phyloP scores from a whole-genome alignment of 2,329 filamentous ascomycete species.

The Akanthomyces dipterigenus region DNA sequence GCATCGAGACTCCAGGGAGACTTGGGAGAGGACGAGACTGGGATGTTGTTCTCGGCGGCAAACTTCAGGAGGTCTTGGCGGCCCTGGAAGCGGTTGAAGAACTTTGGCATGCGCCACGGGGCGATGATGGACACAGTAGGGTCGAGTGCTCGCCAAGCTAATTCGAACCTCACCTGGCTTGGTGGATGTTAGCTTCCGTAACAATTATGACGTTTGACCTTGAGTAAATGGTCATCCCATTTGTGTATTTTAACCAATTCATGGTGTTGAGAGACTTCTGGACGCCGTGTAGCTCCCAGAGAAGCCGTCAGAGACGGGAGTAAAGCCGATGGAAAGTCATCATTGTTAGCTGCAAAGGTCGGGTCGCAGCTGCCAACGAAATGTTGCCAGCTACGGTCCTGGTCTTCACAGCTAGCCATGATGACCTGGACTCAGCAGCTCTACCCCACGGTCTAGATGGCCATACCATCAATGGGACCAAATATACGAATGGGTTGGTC shows the following conservation, averaged over 20 bases:
- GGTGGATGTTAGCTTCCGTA: neutral
- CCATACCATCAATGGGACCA: neutral
- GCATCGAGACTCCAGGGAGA: slow-evolving; percentile 56
- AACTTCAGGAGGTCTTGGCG: slow-evolving; percentile 68
- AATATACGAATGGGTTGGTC: neutral
- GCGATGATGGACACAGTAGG: slow-evolving; percentile 63
- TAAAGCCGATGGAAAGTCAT: neutral
- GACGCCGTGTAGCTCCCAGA: slow-evolving; percentile 1
- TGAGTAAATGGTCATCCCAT: neutral
- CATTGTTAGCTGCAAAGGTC: too few relatives aligned
- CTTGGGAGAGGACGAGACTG: slow-evolving; percentile 65
- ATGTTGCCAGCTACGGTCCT: neutral
- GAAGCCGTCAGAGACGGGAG: neutral
- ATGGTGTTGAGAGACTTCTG: slow-evolving; percentile 1
- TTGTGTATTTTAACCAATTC: slow-evolving; percentile 6
- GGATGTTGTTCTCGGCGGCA: slow-evolving; percentile 59
- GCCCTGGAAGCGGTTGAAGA: slow-evolving; percentile 64
- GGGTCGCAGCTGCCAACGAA: too few relatives aligned
- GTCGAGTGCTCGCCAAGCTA: slow-evolving; percentile 36
- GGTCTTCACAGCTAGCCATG: too few relatives aligned
- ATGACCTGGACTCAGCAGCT: neutral
- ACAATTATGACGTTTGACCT: neutral
- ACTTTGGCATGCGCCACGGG: slow-evolving; percentile 65
- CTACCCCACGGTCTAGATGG: neutral
- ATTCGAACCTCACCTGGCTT: slow-evolving; percentile 33